Percentiles rank a stretch among this genome's conserved stretches.
These are phyloP conservation scores for Kwoniella shandongensis DNA, from an alignment of 768 basidiomycete genomes.

Conservation along the genomic window DNA sequence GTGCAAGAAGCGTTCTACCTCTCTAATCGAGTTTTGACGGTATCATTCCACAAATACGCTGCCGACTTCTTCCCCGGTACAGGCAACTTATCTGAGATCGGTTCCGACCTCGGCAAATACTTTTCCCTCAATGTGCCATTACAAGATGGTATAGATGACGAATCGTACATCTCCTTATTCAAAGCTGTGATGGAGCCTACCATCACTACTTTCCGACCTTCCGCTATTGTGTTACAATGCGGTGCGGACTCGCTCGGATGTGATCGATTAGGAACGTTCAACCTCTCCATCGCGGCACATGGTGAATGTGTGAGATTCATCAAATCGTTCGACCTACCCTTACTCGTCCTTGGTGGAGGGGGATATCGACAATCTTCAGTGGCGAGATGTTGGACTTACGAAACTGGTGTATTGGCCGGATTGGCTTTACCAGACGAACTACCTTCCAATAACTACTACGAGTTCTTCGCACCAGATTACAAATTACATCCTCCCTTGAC, in stretches of 20 bases:
- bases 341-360: slow-evolving; percentile 89
- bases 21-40: slow-evolving; percentile 96
- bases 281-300: slow-evolving; percentile 93
- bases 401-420: slow-evolving; percentile 88
- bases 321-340: slow-evolving; percentile 82
- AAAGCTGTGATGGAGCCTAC: slow-evolving; percentile 95
- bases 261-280: slow-evolving; percentile 94
- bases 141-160: slow-evolving; percentile 94
- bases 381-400: slow-evolving; percentile 98
- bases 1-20: slow-evolving; percentile 98
- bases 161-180: slow-evolving; percentile 92
- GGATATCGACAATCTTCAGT: slow-evolving; percentile 98
- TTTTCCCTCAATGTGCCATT: slow-evolving; percentile 94
- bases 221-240: slow-evolving; percentile 90
- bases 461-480: slow-evolving; percentile 90
- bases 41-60: slow-evolving; percentile 98
- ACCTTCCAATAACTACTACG: slow-evolving; percentile 83
- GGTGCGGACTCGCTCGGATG: slow-evolving; percentile 95
- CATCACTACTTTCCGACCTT: slow-evolving; percentile 81
- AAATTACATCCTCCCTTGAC: slow-evolving; percentile 89
- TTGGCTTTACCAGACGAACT: slow-evolving; percentile 77
- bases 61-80: slow-evolving; percentile 99
- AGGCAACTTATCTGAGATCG: slow-evolving; percentile 89
- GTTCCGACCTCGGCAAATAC: slow-evolving; percentile 76
- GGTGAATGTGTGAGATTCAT: slow-evolving; percentile 98